Evolutionary conservation across 169 alveolate genomes (phyloP).

Genomic region (Toxoplasma gondii): DNA sequence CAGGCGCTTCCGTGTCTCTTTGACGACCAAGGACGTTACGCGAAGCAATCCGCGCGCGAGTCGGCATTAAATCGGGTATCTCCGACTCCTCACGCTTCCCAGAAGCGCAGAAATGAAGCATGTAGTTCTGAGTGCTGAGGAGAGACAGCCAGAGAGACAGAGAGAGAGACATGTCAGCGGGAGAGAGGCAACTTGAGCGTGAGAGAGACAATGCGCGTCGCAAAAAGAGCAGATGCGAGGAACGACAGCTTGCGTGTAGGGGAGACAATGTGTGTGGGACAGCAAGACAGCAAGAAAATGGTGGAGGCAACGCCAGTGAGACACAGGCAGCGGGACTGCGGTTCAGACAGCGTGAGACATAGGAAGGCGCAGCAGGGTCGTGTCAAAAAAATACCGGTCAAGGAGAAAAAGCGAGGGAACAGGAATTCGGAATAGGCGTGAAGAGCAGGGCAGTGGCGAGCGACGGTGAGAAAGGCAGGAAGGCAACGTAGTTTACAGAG

Average conservation of each 20-base stretch:
- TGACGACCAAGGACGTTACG: background rate
- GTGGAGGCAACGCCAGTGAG: too few relatives aligned
- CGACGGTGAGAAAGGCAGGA: too few relatives aligned
- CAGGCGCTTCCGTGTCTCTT: background rate
- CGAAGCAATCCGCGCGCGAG: background rate
- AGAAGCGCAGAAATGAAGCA: background rate
- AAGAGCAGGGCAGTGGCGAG: too few relatives aligned
- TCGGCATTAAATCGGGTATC: background rate
- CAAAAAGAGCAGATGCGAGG: background rate
- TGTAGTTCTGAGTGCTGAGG: background rate
- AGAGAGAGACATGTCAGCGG: background rate
- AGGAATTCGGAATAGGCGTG: too few relatives aligned
- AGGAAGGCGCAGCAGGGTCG: too few relatives aligned
- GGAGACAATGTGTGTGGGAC: background rate
- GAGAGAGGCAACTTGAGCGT: background rate
- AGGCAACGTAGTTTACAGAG: too few relatives aligned
- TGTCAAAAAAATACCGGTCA: too few relatives aligned
- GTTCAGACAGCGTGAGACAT: too few relatives aligned
- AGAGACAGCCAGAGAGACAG: background rate
- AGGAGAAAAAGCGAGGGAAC: too few relatives aligned
- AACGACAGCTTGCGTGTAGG: too few relatives aligned
- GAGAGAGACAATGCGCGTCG: background rate
- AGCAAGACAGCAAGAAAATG: background rate
- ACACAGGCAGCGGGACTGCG: too few relatives aligned
- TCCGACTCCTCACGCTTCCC: background rate